Evolutionary conservation across 805 yeast genomes (phyloP).

Genomic region (Suhomyces prunicola): DNA sequence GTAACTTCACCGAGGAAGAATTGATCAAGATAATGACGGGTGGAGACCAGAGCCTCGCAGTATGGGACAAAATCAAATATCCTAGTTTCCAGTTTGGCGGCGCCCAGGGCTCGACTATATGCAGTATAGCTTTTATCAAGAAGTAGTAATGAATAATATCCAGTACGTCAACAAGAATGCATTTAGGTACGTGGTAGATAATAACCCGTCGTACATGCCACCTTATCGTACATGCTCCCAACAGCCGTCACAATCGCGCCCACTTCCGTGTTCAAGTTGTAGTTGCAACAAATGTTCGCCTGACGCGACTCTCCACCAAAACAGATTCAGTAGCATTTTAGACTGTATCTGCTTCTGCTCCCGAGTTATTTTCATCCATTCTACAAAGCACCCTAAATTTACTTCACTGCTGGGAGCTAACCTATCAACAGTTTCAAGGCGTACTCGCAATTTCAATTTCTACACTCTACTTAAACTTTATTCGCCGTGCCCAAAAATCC

Average conservation of each 20-base stretch:
- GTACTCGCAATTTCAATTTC: not conserved
- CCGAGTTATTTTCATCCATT: not conserved
- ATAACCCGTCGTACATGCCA: not conserved
- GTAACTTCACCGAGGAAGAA: constrained; percentile 88
- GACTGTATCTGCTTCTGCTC: not conserved
- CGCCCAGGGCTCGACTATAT: constrained; percentile 78
- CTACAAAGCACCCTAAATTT: too few relatives aligned
- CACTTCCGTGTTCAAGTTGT: not conserved
- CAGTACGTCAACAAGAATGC: not conserved
- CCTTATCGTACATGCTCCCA: not conserved
- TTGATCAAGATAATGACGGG: constrained; percentile 51
- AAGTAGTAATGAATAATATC: not conserved
- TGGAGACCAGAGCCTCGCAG: constrained; percentile 41
- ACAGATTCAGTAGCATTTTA: not conserved
- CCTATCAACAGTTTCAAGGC: not conserved
- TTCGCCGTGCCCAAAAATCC: not conserved
- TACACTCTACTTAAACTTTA: not conserved
- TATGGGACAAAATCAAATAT: constrained; percentile 68
- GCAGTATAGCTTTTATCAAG: constrained; percentile 75
- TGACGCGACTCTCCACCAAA: too few relatives aligned
- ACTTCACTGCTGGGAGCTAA: too few relatives aligned
- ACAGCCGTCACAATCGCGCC: not conserved
- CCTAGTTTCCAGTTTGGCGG: constrained; percentile 92
- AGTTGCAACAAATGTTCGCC: not conserved
- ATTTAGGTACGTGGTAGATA: not conserved